phyloP scores from a whole-genome alignment of 495 filamentous ascomycete species.

The Thermothielavioides terrestris region DNA sequence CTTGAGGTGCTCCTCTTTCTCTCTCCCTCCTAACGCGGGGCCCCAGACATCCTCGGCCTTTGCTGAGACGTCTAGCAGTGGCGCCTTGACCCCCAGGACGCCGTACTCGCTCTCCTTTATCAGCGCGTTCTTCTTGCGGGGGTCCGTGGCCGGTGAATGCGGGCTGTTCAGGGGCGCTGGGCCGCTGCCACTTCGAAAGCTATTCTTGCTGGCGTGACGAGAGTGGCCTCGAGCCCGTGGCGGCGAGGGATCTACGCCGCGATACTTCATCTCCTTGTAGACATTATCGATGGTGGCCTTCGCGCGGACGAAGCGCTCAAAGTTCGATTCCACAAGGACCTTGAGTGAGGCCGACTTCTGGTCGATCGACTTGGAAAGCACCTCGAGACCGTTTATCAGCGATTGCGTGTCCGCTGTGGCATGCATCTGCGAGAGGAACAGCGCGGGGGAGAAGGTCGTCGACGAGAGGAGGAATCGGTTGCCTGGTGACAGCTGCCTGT shows the following conservation, averaged over 20 bases:
- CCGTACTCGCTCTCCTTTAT: constrained; percentile 93
- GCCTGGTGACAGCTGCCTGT: constrained; percentile 34
- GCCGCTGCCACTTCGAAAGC: constrained; percentile 52
- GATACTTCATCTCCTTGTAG: constrained; percentile 93
- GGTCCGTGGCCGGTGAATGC: constrained; percentile 31
- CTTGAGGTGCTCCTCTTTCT: constrained; percentile 80
- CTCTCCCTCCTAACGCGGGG: constrained; percentile 82
- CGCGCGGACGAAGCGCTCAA: constrained; percentile 91
- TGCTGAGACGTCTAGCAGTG: constrained; percentile 76
- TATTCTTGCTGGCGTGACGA: constrained; percentile 53
- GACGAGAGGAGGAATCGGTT: constrained; percentile 92
- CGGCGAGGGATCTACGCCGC: constrained; percentile 57
- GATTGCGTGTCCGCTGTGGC: constrained; percentile 69
- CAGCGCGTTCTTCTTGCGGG: constrained; percentile 77
- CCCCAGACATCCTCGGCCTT: constrained; percentile 98
- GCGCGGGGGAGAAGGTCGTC: constrained; percentile 84
- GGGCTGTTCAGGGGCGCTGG: constrained; percentile 27
- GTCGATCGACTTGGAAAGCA: constrained; percentile 82
- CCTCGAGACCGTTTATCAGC: constrained; percentile 69
- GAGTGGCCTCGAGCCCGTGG: constrained; percentile 45
- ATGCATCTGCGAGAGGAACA: constrained; percentile 89
- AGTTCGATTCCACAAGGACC: constrained; percentile 91
- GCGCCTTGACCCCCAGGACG: constrained; percentile 77
- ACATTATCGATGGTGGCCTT: constrained; percentile 97
- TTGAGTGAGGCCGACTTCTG: constrained; percentile 95